These are phyloP conservation scores for Pugionium dolabratum DNA, from an alignment of 345 rosid genomes.

Conservation along the genomic window DNA sequence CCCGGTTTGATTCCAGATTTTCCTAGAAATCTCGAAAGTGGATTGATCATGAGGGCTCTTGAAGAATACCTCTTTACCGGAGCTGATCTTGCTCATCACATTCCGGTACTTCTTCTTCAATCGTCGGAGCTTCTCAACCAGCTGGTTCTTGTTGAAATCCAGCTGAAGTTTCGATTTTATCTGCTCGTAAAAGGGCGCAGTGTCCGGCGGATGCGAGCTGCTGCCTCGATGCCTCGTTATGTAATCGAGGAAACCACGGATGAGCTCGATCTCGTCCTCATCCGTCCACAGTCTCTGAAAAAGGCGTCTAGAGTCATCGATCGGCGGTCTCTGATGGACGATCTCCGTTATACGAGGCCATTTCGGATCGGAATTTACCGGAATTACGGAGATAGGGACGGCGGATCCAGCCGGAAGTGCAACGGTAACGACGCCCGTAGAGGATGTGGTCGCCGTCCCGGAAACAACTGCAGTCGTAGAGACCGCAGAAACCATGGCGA, in stretches of 20 bases:
- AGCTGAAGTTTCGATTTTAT: slow-evolving; percentile 94
- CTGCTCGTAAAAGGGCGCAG: slow-evolving; percentile 88
- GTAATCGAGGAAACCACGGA: slow-evolving; percentile 89
- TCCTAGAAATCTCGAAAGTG: slow-evolving; percentile 92
- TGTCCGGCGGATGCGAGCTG: slow-evolving; percentile 70
- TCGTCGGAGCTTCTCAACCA: slow-evolving; percentile 90
- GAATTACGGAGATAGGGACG: slow-evolving; percentile 44
- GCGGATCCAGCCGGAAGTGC: slow-evolving; percentile 46
- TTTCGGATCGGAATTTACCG: slow-evolving; percentile 47
- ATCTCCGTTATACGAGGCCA: slow-evolving; percentile 39
- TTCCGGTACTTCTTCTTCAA: slow-evolving; percentile 92
- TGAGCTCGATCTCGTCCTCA: slow-evolving; percentile 97
- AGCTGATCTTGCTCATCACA: slow-evolving; percentile 63
- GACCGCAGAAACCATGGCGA: slow-evolving; percentile 37
- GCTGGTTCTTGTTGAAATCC: slow-evolving; percentile 94
- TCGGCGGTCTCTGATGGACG: slow-evolving; percentile 45
- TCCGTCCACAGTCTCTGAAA: slow-evolving; percentile 98
- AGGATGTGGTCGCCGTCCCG: slow-evolving; percentile 35
- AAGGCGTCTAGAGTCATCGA: slow-evolving; percentile 74
- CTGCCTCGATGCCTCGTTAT: slow-evolving; percentile 51
- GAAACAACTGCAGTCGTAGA: slow-evolving; percentile 32
- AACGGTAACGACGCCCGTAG: slow-evolving; percentile 43
- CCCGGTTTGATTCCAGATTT: slow-evolving; percentile 70
- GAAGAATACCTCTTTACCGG: slow-evolving; percentile 86
- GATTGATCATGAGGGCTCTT: slow-evolving; percentile 92